phyloP scores from a whole-genome alignment of 2,329 filamentous ascomycete species.

The Thelonectria blattea region DNA sequence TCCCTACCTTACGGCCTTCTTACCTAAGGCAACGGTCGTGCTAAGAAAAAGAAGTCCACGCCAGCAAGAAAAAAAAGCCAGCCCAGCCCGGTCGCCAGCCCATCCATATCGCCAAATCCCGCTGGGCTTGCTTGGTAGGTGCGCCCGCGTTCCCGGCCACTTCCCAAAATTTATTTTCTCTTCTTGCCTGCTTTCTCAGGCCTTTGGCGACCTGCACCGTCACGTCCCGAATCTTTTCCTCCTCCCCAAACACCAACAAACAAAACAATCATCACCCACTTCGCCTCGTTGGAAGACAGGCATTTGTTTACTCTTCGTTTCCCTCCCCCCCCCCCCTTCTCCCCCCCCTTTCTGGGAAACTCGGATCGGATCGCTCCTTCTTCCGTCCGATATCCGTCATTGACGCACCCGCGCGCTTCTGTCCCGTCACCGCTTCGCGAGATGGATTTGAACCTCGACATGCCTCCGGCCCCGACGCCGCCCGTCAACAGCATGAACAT shows the following conservation, averaged over 20 bases:
- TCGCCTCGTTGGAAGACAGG: slow-evolving; percentile 15
- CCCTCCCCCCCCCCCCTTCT: slow-evolving; percentile 13
- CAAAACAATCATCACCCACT: background rate
- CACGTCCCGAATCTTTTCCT: slow-evolving; percentile 1
- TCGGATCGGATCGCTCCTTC: slow-evolving; percentile 35
- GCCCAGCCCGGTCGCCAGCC: too few species aligned
- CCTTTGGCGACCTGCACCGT: slow-evolving; percentile 3
- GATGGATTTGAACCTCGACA: slow-evolving; percentile 44
- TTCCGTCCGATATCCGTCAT: slow-evolving; percentile 35
- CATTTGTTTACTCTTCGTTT: slow-evolving; percentile 4
- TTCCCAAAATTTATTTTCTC: slow-evolving; percentile 13
- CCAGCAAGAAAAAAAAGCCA: too few species aligned
- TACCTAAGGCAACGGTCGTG: background rate
- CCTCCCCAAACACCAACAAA: slow-evolving; percentile 11
- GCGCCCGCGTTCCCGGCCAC: slow-evolving; percentile 21
- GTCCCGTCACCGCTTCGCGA: slow-evolving; percentile 30
- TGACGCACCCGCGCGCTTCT: slow-evolving; percentile 20
- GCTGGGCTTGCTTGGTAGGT: slow-evolving; percentile 19
- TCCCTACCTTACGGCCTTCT: slow-evolving; percentile 8
- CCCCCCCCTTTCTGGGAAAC: slow-evolving; percentile 16
- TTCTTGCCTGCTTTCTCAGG: slow-evolving; percentile 18
- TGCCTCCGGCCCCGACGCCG: slow-evolving; percentile 59
- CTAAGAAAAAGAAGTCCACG: background rate
- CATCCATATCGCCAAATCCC: slow-evolving; percentile 18
- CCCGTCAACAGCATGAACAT: slow-evolving; percentile 49